Percentiles rank a stretch among this genome's conserved stretches.
Evolutionary conservation across 371 early-diverging fungal genomes (phyloP).

Genomic region (Mucor mucedo): DNA sequence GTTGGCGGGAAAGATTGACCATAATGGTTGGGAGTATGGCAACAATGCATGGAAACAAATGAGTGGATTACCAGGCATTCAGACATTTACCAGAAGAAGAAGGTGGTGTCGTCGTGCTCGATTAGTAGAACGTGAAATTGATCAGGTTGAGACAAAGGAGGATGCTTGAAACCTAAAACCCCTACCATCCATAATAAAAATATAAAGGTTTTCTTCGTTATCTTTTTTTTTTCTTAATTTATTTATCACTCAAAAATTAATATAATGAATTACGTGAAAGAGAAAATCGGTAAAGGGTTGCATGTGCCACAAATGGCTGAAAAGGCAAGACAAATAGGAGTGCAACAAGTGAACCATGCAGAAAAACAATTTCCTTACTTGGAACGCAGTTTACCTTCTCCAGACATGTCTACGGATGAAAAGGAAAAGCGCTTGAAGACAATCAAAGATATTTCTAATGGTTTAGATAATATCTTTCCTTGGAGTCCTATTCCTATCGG

Average conservation of each 20-base stretch:
- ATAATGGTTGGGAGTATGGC: constrained; percentile 55
- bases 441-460: constrained; percentile 28
- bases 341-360: constrained; percentile 13
- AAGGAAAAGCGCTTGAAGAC: constrained; percentile 22
- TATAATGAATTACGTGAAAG: constrained; percentile 35
- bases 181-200: background rate
- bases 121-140: constrained; percentile 37
- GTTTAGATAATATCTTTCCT: constrained; percentile 45
- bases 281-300: constrained; percentile 18
- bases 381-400: constrained; percentile 22
- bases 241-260: background rate
- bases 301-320: constrained; percentile 21
- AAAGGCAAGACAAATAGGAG: constrained; percentile 22
- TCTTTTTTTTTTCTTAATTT: constrained; percentile 11
- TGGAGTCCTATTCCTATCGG: constrained; percentile 45
- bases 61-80: constrained; percentile 42
- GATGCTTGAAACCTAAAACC: constrained; percentile 7
- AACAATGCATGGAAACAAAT: constrained; percentile 55
- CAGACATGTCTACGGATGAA: constrained; percentile 21
- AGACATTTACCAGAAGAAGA: constrained; percentile 51
- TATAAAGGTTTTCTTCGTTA: background rate
- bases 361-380: constrained; percentile 30
- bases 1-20: constrained; percentile 41
- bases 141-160: constrained; percentile 3
- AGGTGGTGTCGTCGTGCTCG: constrained; percentile 53